Percentiles rank a stretch among this genome's conserved stretches.
phyloP scores from a whole-genome alignment of 192 early-diverging fungal species.

The Gonapodya sp. region DNA sequence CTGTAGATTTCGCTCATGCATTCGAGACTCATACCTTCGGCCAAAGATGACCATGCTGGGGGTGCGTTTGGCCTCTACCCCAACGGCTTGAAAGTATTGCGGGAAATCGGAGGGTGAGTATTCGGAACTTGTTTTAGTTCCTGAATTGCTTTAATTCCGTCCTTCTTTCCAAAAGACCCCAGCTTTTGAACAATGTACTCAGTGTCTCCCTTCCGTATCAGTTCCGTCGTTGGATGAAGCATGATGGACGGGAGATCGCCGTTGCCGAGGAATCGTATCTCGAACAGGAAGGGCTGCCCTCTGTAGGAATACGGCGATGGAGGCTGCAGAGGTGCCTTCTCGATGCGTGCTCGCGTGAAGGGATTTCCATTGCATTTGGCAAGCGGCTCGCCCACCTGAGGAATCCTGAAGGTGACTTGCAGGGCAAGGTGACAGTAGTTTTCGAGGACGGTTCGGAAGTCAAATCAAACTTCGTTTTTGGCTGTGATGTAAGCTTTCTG shows the following conservation, averaged over 20 bases:
- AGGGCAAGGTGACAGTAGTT: constrained; percentile 15
- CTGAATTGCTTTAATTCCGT: not conserved
- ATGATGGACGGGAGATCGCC: constrained; percentile 31
- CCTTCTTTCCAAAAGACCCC: constrained; percentile 7
- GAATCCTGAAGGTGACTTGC: not conserved
- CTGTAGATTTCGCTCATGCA: not conserved
- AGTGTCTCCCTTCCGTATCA: constrained; percentile 22
- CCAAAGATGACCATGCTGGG: constrained; percentile 19
- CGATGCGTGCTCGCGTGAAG: constrained; percentile 13
- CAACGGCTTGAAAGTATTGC: constrained; percentile 18
- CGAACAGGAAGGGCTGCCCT: constrained; percentile 2
- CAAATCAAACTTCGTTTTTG: constrained; percentile 21
- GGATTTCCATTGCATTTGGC: constrained; percentile 13
- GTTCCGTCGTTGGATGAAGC: constrained; percentile 23
- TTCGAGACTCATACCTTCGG: not conserved
- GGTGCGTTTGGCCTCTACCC: constrained; percentile 27
- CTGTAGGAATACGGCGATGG: constrained; percentile 31
- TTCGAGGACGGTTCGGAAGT: constrained; percentile 15
- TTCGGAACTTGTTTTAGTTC: not conserved
- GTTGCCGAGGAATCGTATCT: constrained; percentile 23
- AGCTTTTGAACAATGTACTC: constrained; percentile 28
- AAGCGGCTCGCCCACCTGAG: constrained; percentile 17
- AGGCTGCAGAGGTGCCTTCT: constrained; percentile 20
- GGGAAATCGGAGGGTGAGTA: not conserved
- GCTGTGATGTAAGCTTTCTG: constrained; percentile 24